Base-by-base conservation (phyloP, 2,329 filamentous ascomycete species). In the Emmonsiellopsis sp. region DNA sequence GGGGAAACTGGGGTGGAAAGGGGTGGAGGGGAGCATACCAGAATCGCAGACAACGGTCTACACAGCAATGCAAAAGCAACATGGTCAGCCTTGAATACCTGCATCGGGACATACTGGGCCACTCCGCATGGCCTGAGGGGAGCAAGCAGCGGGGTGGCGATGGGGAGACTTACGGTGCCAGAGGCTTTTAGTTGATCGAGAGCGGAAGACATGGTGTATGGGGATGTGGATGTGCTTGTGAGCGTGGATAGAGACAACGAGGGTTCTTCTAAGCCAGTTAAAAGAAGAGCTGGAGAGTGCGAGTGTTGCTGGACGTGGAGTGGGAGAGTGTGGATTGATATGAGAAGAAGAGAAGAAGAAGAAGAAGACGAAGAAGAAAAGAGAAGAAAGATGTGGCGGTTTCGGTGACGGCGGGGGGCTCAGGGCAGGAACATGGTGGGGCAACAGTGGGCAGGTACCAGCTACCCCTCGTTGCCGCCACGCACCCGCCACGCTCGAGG, bases 1-100 rank as follows among this genome's bases (percentile, higher is more conserved):
- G n/a, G 67, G 62, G 57, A 51, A 27, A 11, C 17, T 11, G 14
- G 48, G 32, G 8, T n/a, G 21, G 47, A 8, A 42, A 44, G 21
- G 11, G 49, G 51, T 49, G 54, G 47, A 49, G 39, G 61, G 69
- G 31, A 13, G 71, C 79, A 77, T 86, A 85, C 91, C 93, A 75
- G 92, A 95, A 80, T 97, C 93, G 74, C 87, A 92, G 74, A 97
- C 93, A 70, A 97, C 93, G 61, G 88, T 87, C 89, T 93, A 69
- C 62, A 42, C 43, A 44, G 31, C 27, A 33, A 34, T 33, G 49
- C 57, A 46, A 61, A 53, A 52, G 53, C n/a, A 40, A 36, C 34
- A 52, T 9, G 47, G 55, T 58, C 54, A 61, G 56, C 9, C 10
- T 27, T 27, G 21, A 27, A 27, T 27, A 1, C 21, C 21, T 3